These are phyloP conservation scores for Aureobasidium sp. DNA, from an alignment of 2,329 filamentous ascomycete species.

Conservation along the genomic window DNA sequence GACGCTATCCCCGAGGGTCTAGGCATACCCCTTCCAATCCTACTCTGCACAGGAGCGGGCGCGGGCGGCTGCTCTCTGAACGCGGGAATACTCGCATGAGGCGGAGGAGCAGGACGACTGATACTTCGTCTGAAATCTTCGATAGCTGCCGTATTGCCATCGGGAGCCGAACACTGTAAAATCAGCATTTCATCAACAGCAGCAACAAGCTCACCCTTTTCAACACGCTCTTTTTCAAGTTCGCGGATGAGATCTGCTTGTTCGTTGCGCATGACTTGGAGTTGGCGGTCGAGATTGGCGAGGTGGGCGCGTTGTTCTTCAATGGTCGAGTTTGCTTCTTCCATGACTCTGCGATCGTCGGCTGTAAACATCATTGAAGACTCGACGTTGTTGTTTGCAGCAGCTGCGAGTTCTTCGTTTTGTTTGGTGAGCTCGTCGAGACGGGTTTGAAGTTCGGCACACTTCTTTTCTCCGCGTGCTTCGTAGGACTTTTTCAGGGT, in stretches of 20 bases:
- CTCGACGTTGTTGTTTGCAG: constrained; percentile 52
- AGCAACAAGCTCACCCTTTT: constrained; percentile 75
- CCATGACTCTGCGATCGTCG: constrained; percentile 16
- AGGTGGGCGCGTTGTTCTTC: constrained; percentile 65
- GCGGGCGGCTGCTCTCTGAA: constrained; percentile 55
- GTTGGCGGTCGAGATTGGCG: constrained; percentile 64
- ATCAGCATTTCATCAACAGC: constrained; percentile 78
- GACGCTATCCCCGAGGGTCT: constrained; percentile 29
- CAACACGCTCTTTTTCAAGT: constrained; percentile 66
- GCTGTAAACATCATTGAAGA: constrained; percentile 18
- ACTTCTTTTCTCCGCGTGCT: constrained; percentile 78
- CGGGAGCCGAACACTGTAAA: constrained; percentile 45
- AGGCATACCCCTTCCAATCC: constrained; percentile 33
- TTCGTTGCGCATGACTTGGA: constrained; percentile 60
- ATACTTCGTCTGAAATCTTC: constrained; percentile 49
- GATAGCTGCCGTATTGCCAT: constrained; percentile 32
- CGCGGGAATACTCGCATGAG: constrained; percentile 29
- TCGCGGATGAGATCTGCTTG: constrained; percentile 57
- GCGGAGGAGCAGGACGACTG: constrained; percentile 37
- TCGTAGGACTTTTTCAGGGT: constrained; percentile 79
- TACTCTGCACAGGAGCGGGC: constrained; percentile 35
- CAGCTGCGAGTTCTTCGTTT: constrained; percentile 63
- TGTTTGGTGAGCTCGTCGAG: constrained; percentile 63
- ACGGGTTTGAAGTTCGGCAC: constrained; percentile 65
- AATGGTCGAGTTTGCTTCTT: constrained; percentile 35